Conservation (phyloP, 768 basidiomycete genomes). For the Lentinus tigrinus region DNA sequence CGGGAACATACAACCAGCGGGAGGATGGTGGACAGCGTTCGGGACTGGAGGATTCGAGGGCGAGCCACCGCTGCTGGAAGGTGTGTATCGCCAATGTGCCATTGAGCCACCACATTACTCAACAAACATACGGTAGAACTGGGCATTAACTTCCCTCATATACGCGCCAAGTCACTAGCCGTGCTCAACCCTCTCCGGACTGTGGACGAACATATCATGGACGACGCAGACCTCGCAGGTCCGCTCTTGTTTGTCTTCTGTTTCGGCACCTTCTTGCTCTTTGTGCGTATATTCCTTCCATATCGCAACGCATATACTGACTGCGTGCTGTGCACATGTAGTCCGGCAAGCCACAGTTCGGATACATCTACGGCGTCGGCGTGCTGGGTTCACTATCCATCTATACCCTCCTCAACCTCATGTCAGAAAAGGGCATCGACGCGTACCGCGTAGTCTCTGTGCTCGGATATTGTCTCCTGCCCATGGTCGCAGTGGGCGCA, state of each 20-base stretch:
- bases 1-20: constrained; percentile 71
- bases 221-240: constrained; percentile 96
- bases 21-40: constrained; percentile 94
- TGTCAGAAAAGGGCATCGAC: constrained; percentile 94
- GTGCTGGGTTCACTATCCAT: constrained; percentile 91
- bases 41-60: constrained; percentile 95
- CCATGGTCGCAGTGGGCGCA: constrained; percentile 93
- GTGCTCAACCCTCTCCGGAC: constrained; percentile 89
- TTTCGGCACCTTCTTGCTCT: constrained; percentile 88
- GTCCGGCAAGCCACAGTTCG: constrained; percentile 99
- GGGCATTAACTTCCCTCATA: constrained; percentile 97
- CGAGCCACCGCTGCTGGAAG: constrained; percentile 93
- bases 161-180: constrained; percentile 89
- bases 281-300: constrained; percentile 57
- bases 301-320: not conserved
- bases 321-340: constrained; percentile 29
- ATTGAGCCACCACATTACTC: no score
- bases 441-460: constrained; percentile 94
- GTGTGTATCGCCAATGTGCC: constrained; percentile 45
- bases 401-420: constrained; percentile 93
- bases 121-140: constrained; percentile 61
- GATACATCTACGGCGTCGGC: constrained; percentile 97
- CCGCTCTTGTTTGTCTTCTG: constrained; percentile 94
- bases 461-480: constrained; percentile 92
- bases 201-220: constrained; percentile 94